A percentile compares a stretch with the other conserved stretches of the same genome.
phyloP scores from a whole-genome alignment of 2,329 filamentous ascomycete genomes.

The Nemania diffusa region DNA sequence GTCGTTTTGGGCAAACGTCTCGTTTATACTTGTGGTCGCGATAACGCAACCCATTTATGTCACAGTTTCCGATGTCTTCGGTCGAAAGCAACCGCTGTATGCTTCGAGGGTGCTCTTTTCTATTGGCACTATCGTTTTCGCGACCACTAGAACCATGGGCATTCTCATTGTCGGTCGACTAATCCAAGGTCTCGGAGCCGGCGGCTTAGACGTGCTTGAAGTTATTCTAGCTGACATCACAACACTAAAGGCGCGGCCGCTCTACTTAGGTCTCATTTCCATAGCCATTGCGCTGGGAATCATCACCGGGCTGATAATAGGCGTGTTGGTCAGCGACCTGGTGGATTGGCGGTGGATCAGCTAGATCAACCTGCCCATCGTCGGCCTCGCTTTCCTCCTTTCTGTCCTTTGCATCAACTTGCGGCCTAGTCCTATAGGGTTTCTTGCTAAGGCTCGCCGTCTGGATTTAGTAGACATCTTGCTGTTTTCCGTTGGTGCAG shows the following conservation, averaged over 20 bases:
- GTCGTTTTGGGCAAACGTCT: conserved; percentile 50
- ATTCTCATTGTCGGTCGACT: conserved; percentile 49
- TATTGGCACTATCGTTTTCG: conserved; percentile 52
- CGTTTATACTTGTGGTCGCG: conserved; percentile 38
- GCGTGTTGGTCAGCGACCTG: background rate
- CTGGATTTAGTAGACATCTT: conserved; percentile 72
- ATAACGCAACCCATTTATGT: conserved; percentile 40
- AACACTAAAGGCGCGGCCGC: conserved; percentile 19
- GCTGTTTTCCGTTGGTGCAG: conserved; percentile 72
- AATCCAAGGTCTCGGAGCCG: conserved; percentile 38
- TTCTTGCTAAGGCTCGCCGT: conserved; percentile 60
- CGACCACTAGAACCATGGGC: background rate
- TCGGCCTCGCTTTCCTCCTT: conserved; percentile 58
- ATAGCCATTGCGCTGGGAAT: background rate
- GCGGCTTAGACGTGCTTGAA: conserved; percentile 22
- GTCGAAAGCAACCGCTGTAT: conserved; percentile 46
- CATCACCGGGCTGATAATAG: background rate
- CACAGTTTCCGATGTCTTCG: conserved; percentile 44
- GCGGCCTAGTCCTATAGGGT: conserved; percentile 55
- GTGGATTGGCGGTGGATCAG: conserved; percentile 71
- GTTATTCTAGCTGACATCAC: conserved; percentile 28
- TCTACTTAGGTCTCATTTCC: background rate
- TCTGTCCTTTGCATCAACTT: conserved; percentile 66
- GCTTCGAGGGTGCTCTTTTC: conserved; percentile 49
- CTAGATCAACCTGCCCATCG: conserved; percentile 71